Base-by-base conservation (phyloP, 352 stramenopile species). In the Globisporangium carolinianum region DNA sequence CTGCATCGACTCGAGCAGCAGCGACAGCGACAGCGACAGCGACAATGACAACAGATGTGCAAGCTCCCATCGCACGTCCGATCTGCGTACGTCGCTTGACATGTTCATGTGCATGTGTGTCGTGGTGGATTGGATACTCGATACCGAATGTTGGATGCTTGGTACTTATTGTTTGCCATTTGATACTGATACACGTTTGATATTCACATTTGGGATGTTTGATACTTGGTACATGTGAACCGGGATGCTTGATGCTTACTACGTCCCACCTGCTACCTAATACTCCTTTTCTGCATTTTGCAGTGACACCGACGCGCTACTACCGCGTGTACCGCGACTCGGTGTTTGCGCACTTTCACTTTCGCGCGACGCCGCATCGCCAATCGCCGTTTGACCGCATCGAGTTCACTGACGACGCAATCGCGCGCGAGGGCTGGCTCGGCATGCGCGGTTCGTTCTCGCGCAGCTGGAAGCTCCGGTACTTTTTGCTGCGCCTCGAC, bases 381-480 rank as follows among this genome's bases (percentile, higher is more conserved):
- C 24, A 32, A 32, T 32, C 24, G 24, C 24, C 24, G 24, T 84
- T 85, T 37, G 51, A 71, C 32, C 74, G 77, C 4, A 61, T 87
- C 42, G 70, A 81, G n/a, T 93, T 89, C 57, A 71, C 75, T 6
- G 71, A 88, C 42, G 70, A 91, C 1, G 76, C 87, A 37, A 75
- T 93, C n/a, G 56, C 79, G 53, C 75, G 80, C 15, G 81, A 95
- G 64, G 85, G 81, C 0, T 95, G 85, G 85, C 66, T 95, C 0
- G 85, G 83, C 0, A 65, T 86, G 37, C 63, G 80, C 14, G 81
- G 85, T 11, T 67, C 73, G 45, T 66, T 91, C n/a, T 89, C 85
- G 15, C 65, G 80, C 36, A 89, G 74, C 48, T 95, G 85, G 85
- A 92, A 91, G 67, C 72, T 95, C 32, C 79, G 85, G 0, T 95